Percentiles rank a stretch among this genome's conserved stretches.
phyloP scores from a whole-genome alignment of 208 protist species.

The Lotmaria passim region DNA sequence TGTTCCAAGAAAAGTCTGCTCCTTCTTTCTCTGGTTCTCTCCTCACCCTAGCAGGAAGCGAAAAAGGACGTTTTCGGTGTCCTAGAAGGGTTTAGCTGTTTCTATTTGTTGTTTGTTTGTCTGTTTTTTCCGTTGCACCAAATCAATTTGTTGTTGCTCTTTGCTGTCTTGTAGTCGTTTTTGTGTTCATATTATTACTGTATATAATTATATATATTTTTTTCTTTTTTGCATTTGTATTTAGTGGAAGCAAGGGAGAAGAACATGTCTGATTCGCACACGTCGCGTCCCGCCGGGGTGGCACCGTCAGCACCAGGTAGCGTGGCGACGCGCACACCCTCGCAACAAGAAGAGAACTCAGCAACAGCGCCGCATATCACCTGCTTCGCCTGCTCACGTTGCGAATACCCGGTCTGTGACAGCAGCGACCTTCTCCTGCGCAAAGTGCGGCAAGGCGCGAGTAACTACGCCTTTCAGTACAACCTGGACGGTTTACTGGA shows the following conservation, averaged over 20 bases:
- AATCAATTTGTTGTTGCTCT: not conserved
- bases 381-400: constrained; percentile 82
- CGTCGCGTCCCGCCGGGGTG: not conserved
- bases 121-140: constrained; percentile 3
- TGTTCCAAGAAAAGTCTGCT: too few species aligned
- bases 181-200: too few species aligned
- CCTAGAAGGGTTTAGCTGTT: too few species aligned
- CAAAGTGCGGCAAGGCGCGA: constrained; percentile 48
- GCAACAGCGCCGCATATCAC: constrained; percentile 16
- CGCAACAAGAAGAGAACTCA: not conserved
- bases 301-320: not conserved
- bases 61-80: too few species aligned
- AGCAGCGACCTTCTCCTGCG: constrained; percentile 49
- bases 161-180: constrained; percentile 25
- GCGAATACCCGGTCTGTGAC: constrained; percentile 80
- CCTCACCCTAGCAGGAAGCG: too few species aligned
- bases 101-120: not conserved
- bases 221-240: too few species aligned
- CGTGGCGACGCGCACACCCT: not conserved
- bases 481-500: constrained; percentile 78
- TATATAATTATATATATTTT: too few species aligned
- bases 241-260: not conserved
- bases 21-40: too few species aligned
- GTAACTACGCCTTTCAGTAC: constrained; percentile 75
- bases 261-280: not conserved